Percentiles rank a stretch among this genome's conserved stretches.
These are phyloP conservation scores for Aotearoamyces nothofagi DNA, from an alignment of 2,329 filamentous ascomycete genomes.

Conservation along the genomic window DNA sequence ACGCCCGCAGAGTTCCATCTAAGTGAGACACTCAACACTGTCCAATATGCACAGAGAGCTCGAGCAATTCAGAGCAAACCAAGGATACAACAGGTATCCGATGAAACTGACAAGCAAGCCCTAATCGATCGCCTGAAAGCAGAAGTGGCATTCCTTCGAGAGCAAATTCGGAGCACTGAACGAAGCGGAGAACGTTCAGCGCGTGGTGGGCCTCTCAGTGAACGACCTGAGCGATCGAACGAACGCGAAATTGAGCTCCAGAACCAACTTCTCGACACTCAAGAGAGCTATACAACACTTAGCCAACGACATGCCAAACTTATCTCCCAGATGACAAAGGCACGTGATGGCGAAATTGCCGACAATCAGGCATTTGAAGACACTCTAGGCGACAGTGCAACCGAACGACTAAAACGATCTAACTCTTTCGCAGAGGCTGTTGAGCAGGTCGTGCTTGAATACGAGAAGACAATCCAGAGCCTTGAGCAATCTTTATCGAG, in stretches of 20 bases:
- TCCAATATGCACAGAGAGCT: constrained; percentile 87
- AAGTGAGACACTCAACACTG: constrained; percentile 93
- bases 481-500: constrained; percentile 84
- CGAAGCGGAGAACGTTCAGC: constrained; percentile 38
- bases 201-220: constrained; percentile 39
- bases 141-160: constrained; percentile 83
- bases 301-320: constrained; percentile 90
- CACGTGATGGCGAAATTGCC: constrained; percentile 51
- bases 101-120: constrained; percentile 87
- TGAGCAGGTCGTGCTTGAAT: constrained; percentile 90
- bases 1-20: constrained; percentile 94
- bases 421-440: constrained; percentile 94
- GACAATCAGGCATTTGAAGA: constrained; percentile 44
- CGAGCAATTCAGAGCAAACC: constrained; percentile 96
- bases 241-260: constrained; percentile 84
- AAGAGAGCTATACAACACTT: constrained; percentile 87
- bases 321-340: constrained; percentile 83
- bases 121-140: constrained; percentile 87
- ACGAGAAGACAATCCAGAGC: constrained; percentile 94
- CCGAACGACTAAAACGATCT: constrained; percentile 81
- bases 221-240: constrained; percentile 63
- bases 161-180: constrained; percentile 82
- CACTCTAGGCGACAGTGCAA: constrained; percentile 59
- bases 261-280: constrained; percentile 79
- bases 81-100: constrained; percentile 75